phyloP scores from a whole-genome alignment of 192 early-diverging fungal species.

The Backusella morwellensis region DNA sequence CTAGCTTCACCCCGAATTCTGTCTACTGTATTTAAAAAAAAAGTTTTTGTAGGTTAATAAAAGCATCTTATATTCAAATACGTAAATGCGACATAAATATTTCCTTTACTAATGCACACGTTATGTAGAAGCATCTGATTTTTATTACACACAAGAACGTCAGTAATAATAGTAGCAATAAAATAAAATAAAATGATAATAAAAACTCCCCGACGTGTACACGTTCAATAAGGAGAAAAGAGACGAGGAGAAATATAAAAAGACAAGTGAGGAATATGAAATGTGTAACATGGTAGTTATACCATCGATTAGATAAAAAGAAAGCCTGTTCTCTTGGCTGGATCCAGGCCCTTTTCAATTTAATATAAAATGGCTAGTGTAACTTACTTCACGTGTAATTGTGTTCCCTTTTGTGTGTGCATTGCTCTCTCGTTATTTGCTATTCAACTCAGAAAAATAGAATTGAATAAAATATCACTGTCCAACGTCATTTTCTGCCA shows the following conservation, averaged over 20 bases:
- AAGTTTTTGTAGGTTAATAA: not conserved
- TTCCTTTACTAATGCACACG: not conserved
- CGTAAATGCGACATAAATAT: not conserved
- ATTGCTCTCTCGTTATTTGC: not conserved
- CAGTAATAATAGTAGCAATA: not conserved
- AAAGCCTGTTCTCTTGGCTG: not conserved
- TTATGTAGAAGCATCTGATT: not conserved
- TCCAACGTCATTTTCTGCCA: conserved; percentile 9
- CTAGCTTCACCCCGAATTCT: not conserved
- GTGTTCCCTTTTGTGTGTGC: not conserved
- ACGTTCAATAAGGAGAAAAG: not conserved
- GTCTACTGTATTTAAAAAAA: not conserved
- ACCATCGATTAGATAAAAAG: not conserved
- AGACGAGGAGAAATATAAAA: not conserved
- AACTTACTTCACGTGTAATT: conserved; percentile 1
- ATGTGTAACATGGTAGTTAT: not conserved
- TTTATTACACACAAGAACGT: not conserved
- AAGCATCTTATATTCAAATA: not conserved
- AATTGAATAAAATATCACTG: not conserved
- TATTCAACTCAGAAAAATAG: conserved; percentile 4
- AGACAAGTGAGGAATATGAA: not conserved
- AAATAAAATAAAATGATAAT: not conserved
- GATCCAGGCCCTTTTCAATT: conserved; percentile 3
- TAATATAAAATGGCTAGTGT: not conserved
- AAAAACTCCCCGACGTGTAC: conserved; percentile 3